These are phyloP conservation scores for Pythium utonaiense DNA, from an alignment of 352 stramenopile species.

Conservation along the genomic window DNA sequence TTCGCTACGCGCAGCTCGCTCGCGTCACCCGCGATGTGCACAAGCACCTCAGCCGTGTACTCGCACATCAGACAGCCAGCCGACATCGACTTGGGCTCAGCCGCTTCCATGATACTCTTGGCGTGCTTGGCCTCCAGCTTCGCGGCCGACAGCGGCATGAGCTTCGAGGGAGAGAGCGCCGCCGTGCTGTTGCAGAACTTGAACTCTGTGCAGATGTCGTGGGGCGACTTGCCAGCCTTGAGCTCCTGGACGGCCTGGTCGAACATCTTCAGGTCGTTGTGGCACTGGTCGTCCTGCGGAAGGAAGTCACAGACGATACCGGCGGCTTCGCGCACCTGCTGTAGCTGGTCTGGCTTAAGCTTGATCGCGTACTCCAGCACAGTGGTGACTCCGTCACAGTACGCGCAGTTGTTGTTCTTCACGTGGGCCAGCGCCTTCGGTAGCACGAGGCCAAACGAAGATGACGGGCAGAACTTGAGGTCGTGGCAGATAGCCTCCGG, in stretches of 20 bases:
- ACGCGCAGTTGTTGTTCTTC: slow-evolving; percentile 45
- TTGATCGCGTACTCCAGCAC: slow-evolving; percentile 56
- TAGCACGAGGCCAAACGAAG: not conserved
- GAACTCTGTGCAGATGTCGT: slow-evolving; percentile 50
- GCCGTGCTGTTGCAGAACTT: slow-evolving; percentile 38
- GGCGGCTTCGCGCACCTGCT: slow-evolving; percentile 55
- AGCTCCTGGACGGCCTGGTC: slow-evolving; percentile 45
- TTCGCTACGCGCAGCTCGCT: slow-evolving; percentile 58
- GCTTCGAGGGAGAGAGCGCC: not conserved
- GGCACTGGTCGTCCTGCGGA: slow-evolving; percentile 64
- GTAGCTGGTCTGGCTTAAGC: slow-evolving; percentile 53
- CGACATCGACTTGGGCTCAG: slow-evolving; percentile 36
- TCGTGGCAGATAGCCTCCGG: slow-evolving; percentile 61
- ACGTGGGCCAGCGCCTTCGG: not conserved
- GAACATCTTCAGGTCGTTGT: slow-evolving; percentile 65
- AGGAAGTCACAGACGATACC: slow-evolving; percentile 66
- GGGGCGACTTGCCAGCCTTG: slow-evolving; percentile 52
- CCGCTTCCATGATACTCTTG: slow-evolving; percentile 20
- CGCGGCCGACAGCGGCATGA: slow-evolving; percentile 27
- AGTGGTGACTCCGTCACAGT: slow-evolving; percentile 62
- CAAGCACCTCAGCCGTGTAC: slow-evolving; percentile 64
- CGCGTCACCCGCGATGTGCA: slow-evolving; percentile 39
- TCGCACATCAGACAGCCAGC: slow-evolving; percentile 78
- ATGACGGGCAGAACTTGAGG: slow-evolving; percentile 48
- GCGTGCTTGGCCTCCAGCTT: slow-evolving; percentile 43